Conservation (phyloP, 345 rosid genomes). For the Aethionema arabicum region DNA sequence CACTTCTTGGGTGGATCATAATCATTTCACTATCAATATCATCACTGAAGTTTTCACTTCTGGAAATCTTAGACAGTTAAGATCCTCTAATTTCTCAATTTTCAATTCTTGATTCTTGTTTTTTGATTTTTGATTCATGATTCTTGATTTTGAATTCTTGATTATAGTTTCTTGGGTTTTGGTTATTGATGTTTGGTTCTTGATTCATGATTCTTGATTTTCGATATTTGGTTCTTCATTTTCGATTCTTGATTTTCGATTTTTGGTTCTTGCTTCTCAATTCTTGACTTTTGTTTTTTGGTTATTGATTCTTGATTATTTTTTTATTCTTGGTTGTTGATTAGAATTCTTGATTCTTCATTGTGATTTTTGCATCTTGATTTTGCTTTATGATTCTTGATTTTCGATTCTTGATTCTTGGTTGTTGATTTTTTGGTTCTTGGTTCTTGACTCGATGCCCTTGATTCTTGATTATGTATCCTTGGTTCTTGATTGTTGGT, state of each 20-base stretch:
- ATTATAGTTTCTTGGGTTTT: background rate
- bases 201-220: too few relatives aligned
- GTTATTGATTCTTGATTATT: background rate
- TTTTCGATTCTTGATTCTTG: too few relatives aligned
- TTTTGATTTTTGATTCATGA: too few relatives aligned
- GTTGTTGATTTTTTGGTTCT: too few relatives aligned
- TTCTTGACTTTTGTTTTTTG: background rate
- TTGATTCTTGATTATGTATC: background rate
- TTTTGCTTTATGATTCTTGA: too few relatives aligned
- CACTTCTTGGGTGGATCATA: conserved; percentile 79
- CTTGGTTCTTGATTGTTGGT: background rate
- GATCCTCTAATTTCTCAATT: background rate
- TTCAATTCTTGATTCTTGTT: background rate
- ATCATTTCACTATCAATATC: conserved; percentile 78
- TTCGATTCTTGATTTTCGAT: background rate
- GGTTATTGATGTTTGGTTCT: too few relatives aligned
- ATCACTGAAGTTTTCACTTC: conserved; percentile 96
- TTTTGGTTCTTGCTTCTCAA: background rate
- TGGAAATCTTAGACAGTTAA: conserved; percentile 86
- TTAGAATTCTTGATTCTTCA: background rate
- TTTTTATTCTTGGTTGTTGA: background rate
- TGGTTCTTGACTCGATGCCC: too few relatives aligned
- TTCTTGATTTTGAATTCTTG: too few relatives aligned
- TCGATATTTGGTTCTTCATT: too few relatives aligned
- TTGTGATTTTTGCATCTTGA: background rate